Conservation (phyloP, 352 stramenopile species). For the Phytophthora foliorum region DNA sequence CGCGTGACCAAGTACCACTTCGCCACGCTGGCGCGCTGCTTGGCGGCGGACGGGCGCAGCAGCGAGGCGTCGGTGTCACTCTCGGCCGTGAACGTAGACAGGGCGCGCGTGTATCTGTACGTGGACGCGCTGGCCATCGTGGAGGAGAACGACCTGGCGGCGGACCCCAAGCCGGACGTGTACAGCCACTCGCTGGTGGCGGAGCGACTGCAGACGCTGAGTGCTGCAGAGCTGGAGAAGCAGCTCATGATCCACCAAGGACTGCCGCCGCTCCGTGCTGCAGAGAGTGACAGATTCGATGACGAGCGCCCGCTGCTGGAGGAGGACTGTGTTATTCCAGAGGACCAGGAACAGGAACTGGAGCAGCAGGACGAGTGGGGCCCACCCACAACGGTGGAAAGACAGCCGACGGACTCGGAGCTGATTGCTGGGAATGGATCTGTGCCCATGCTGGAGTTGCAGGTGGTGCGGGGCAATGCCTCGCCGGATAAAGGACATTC, state of each 20-base stretch:
- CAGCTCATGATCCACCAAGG: slow-evolving; percentile 62
- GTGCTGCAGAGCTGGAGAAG: slow-evolving; percentile 45
- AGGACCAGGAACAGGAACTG: slow-evolving; percentile 66
- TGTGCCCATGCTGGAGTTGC: slow-evolving; percentile 43
- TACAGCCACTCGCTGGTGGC: slow-evolving; percentile 39
- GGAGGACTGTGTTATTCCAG: slow-evolving; percentile 66
- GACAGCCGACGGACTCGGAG: slow-evolving; percentile 63
- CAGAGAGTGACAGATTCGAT: slow-evolving; percentile 35
- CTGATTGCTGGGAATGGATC: slow-evolving; percentile 75
- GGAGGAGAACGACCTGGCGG: slow-evolving; percentile 57
- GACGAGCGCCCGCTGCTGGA: slow-evolving; percentile 61
- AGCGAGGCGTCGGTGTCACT: slow-evolving; percentile 32
- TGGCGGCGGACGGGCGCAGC: slow-evolving; percentile 21
- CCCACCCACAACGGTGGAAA: neutral
- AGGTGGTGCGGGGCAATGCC: slow-evolving; percentile 10
- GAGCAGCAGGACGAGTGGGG: slow-evolving; percentile 70
- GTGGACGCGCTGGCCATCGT: slow-evolving; percentile 62
- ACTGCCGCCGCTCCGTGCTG: slow-evolving; percentile 17
- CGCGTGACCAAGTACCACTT: slow-evolving; percentile 75
- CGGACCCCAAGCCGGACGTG: slow-evolving; percentile 47
- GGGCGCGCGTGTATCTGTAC: slow-evolving; percentile 48
- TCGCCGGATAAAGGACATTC: slow-evolving; percentile 14
- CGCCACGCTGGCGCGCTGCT: slow-evolving; percentile 50
- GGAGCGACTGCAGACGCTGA: slow-evolving; percentile 36
- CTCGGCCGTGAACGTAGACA: slow-evolving; percentile 6